phyloP scores from a whole-genome alignment of 805 yeast species.

The Metschnikowia cubensis region DNA sequence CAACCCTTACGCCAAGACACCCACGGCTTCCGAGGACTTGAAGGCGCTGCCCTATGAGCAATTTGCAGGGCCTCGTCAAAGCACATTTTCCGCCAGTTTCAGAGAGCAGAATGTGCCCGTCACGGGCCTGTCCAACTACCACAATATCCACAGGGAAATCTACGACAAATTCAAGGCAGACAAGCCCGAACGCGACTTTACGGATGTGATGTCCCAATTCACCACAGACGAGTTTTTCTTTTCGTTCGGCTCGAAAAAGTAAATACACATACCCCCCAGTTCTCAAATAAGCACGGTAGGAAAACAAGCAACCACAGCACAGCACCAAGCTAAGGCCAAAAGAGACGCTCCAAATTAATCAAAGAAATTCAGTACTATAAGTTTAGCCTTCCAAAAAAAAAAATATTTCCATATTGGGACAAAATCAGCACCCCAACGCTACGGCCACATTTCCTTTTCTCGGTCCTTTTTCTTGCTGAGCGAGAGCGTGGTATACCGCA shows the following conservation, averaged over 20 bases:
- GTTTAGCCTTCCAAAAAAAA: too few species aligned
- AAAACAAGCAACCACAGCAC: too few species aligned
- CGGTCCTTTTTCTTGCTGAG: too few species aligned
- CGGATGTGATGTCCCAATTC: constrained; percentile 8
- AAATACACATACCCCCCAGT: background rate
- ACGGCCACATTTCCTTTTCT: too few species aligned
- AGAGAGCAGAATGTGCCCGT: background rate
- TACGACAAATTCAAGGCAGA: background rate
- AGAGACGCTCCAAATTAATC: too few species aligned
- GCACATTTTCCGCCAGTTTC: background rate
- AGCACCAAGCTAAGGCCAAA: too few species aligned
- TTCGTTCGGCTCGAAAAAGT: constrained; percentile 7
- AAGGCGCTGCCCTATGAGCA: constrained; percentile 1
- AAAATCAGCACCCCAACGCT: too few species aligned
- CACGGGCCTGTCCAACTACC: background rate
- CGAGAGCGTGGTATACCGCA: background rate
- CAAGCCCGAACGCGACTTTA: background rate
- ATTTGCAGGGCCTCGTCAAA: background rate
- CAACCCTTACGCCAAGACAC: constrained; percentile 10
- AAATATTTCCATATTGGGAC: too few species aligned
- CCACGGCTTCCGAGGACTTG: background rate
- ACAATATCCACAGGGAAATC: background rate
- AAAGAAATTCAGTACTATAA: too few species aligned
- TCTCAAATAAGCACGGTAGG: background rate
- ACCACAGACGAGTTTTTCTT: constrained; percentile 14